phyloP scores from a whole-genome alignment of 257 asterid genomes.

The Penstemon eatonii region DNA sequence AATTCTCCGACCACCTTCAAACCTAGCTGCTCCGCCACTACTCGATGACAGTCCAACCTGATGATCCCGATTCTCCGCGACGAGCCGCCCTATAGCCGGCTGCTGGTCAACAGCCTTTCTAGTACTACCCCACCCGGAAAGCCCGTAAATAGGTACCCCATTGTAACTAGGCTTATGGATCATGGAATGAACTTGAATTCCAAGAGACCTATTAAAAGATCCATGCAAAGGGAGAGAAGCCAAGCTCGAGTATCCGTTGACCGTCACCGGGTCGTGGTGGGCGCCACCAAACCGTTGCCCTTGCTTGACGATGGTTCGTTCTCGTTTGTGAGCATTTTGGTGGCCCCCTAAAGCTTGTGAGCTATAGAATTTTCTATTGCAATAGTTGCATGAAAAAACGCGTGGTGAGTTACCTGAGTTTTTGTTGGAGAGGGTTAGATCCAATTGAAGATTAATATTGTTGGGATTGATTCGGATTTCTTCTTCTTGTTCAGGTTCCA shows the following conservation, averaged over 20 bases:
- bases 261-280: conserved; percentile 21
- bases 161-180: conserved; percentile 54
- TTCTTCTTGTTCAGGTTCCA: conserved; percentile 3
- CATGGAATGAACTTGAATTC: conserved; percentile 66
- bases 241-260: conserved; percentile 45
- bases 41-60: conserved; percentile 35
- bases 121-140: conserved; percentile 36
- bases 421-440: conserved; percentile 52
- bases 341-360: conserved; percentile 98
- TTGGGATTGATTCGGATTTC: conserved; percentile 21
- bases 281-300: conserved; percentile 33
- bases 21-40: conserved; percentile 52
- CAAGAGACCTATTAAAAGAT: conserved; percentile 52
- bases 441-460: conserved; percentile 35
- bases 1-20: conserved; percentile 42
- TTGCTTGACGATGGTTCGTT: conserved; percentile 73
- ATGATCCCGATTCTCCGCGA: conserved; percentile 33
- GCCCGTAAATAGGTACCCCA: conserved; percentile 36
- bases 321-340: conserved; percentile 92
- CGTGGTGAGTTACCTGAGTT: conserved; percentile 37
- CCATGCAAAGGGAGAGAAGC: conserved; percentile 75
- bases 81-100: conserved; percentile 50
- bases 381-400: conserved; percentile 84
- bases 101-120: conserved; percentile 53
- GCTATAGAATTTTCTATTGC: conserved; percentile 78